phyloP scores from a whole-genome alignment of 2,329 filamentous ascomycete species.

The Monilinia fructicola region DNA sequence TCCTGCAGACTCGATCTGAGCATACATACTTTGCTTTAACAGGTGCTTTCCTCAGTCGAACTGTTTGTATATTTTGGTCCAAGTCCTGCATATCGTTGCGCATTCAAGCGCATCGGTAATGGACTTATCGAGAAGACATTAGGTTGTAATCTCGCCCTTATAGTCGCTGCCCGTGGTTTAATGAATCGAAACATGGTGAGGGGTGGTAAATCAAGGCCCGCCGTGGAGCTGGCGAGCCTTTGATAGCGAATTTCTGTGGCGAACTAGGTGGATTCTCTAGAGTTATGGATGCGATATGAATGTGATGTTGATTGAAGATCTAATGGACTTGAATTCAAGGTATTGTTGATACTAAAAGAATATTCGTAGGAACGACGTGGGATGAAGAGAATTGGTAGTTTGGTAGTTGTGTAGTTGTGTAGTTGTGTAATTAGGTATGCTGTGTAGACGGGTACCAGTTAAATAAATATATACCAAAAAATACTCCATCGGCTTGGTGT shows the following conservation, averaged over 20 bases:
- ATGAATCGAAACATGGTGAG: conserved; percentile 36
- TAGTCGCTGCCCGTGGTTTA: conserved; percentile 25
- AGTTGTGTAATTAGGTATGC: background rate
- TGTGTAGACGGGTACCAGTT: background rate
- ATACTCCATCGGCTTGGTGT: conserved; percentile 15
- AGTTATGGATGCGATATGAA: background rate
- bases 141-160: background rate
- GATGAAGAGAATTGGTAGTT: conserved; percentile 5
- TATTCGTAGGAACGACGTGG: background rate
- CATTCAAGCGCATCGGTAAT: conserved; percentile 33
- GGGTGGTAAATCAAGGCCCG: conserved; percentile 32
- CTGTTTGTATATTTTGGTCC: conserved; percentile 32
- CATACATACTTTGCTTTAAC: conserved; percentile 28
- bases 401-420: conserved; percentile 1
- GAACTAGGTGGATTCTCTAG: background rate
- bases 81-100: conserved; percentile 30
- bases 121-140: conserved; percentile 32
- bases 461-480: background rate
- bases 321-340: background rate
- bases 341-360: background rate
- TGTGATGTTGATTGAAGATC: background rate
- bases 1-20: background rate
- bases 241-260: conserved; percentile 15
- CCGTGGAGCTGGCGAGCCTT: conserved; percentile 36
- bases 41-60: conserved; percentile 32